Evolutionary conservation across 257 asterid species (phyloP).

Genomic region (Solanum peruvianum): DNA sequence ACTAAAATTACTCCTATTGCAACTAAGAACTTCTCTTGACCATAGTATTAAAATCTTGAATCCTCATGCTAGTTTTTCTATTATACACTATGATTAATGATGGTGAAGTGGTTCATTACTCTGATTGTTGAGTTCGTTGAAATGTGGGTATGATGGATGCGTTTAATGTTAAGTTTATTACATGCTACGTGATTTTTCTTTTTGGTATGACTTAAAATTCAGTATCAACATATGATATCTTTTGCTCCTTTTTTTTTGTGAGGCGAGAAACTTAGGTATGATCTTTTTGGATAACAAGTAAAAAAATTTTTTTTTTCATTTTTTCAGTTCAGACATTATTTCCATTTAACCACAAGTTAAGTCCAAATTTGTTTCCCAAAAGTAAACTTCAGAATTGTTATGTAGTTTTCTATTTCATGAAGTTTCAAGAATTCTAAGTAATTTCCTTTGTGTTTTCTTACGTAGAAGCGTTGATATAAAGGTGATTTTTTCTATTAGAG

Average conservation of each 20-base stretch:
- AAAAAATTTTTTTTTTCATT: background rate
- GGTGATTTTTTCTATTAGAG: slow-evolving; percentile 84
- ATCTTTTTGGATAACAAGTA: too few species aligned
- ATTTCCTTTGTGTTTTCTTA: slow-evolving; percentile 1
- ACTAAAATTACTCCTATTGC: background rate
- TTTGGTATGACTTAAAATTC: background rate
- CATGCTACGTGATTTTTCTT: background rate
- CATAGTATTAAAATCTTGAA: background rate
- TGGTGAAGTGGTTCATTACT: background rate
- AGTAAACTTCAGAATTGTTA: background rate
- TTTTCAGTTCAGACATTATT: background rate
- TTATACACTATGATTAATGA: background rate
- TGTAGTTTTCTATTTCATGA: background rate
- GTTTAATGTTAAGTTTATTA: background rate
- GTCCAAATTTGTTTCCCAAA: background rate
- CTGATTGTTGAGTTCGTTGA: background rate
- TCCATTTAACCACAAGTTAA: background rate
- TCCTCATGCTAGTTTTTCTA: background rate
- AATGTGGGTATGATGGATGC: background rate
- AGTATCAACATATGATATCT: background rate
- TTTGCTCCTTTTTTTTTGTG: background rate
- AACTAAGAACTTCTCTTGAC: background rate
- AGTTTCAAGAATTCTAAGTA: background rate
- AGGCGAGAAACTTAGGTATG: too few species aligned
- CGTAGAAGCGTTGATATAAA: slow-evolving; percentile 85